Evolutionary conservation across 345 rosid species (phyloP), one percentile per base, ranked within the genome.

Genomic region (Citrus glauca): DNA sequence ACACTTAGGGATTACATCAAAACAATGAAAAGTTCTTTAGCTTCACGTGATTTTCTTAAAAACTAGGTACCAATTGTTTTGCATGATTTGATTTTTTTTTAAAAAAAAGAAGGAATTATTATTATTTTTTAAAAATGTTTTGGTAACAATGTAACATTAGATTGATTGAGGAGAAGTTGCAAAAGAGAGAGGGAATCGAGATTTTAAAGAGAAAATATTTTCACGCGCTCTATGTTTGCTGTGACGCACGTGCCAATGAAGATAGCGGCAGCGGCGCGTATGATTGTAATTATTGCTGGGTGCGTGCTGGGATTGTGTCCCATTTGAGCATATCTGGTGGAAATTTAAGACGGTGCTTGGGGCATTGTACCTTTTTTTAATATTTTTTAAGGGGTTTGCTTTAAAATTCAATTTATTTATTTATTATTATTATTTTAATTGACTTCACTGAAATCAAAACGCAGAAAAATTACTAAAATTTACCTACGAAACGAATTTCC

Each of bases 281-380:
- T 28, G 1, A 0, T 0, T 5, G 1, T 11, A 7, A 13, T 22
- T 7, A 11, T 4, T 27, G 4, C 0, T 32, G 48, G 6, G n/a
- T 55, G 64, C 64, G 45, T 10, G 20, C 20, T 16, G n/a, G 59
- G 13, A 19, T 24, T 9, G 0, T 32, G 40, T 3, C 35, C 13
- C 25, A 0, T 4, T 45, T 69, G 74, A 71, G n/a, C 61, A 33
- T 8, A 53, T 53, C 63, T 55, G 19, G 63, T 32, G 48, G 65
- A 72, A 57, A 72, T 72, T 72, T 72, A 11, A 56, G 75, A 56
- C 75, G 32, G 3, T 56, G 65, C 40, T 32, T 72, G 14, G 65
- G 65, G 22, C 4, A 9, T 45, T 72, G 75, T 33, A 22, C 75
- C 25, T 32, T 56, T 32, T 56, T 27, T 19, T 32, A 71, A 19